These are phyloP conservation scores for Chalaropsis ovoidea DNA, from an alignment of 2,329 filamentous ascomycete species.

Conservation along the genomic window DNA sequence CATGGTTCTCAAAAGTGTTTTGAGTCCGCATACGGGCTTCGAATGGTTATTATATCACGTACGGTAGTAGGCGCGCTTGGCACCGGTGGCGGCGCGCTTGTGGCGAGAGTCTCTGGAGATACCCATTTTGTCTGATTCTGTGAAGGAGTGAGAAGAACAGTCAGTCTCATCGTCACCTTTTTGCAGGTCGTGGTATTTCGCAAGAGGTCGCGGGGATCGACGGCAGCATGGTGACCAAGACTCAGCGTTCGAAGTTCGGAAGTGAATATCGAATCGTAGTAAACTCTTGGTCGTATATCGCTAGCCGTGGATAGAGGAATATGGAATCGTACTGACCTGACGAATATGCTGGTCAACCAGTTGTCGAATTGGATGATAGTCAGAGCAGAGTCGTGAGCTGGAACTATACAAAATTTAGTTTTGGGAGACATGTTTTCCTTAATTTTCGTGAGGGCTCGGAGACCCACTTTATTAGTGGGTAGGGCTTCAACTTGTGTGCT, in stretches of 20 bases:
- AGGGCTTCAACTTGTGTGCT: conserved; percentile 20
- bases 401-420: conserved; percentile 17
- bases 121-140: conserved; percentile 84
- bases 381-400: conserved; percentile 4
- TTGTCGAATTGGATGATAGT: conserved; percentile 38
- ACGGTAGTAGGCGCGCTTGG: conserved; percentile 91
- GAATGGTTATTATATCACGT: conserved; percentile 47
- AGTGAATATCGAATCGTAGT: background rate
- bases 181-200: background rate
- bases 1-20: conserved; percentile 41
- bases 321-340: conserved; percentile 37
- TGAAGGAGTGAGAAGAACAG: conserved; percentile 29
- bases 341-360: conserved; percentile 40
- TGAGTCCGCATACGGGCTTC: conserved; percentile 53
- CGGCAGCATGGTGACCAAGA: conserved; percentile 5
- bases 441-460: conserved; percentile 18
- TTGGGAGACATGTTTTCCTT: conserved; percentile 19
- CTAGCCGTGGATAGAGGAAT: background rate
- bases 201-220: background rate
- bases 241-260: background rate
- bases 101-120: conserved; percentile 99
- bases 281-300: background rate
- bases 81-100: conserved; percentile 98
- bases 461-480: conserved; percentile 17
- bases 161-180: conserved; percentile 20